Evolutionary conservation across 2,329 filamentous ascomycete genomes (phyloP).

Genomic region (Cercospora nicotianae): DNA sequence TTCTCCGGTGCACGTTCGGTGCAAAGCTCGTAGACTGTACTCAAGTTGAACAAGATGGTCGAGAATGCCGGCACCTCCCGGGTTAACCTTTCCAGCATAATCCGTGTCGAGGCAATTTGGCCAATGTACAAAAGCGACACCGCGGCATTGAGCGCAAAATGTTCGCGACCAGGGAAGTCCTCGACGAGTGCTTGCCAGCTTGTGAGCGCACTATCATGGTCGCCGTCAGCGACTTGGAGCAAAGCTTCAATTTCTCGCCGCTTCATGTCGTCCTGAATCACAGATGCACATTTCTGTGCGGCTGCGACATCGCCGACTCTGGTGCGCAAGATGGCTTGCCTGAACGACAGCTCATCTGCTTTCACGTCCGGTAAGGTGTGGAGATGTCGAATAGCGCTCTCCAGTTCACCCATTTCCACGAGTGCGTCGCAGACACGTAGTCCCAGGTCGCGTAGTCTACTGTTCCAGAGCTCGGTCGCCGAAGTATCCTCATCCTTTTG

Average conservation of each 20-base stretch:
- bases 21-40: conserved; percentile 88
- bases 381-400: conserved; percentile 75
- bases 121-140: conserved; percentile 83
- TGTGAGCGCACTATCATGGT: conserved; percentile 63
- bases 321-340: conserved; percentile 68
- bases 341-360: conserved; percentile 44
- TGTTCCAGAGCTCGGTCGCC: conserved; percentile 67
- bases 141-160: conserved; percentile 78
- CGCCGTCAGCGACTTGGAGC: conserved; percentile 74
- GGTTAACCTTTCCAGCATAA: conserved; percentile 66
- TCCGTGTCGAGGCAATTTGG: conserved; percentile 68
- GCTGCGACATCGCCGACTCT: conserved; percentile 71
- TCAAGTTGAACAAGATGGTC: conserved; percentile 82
- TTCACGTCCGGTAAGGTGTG: conserved; percentile 53
- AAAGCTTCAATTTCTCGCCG: conserved; percentile 63
- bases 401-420: conserved; percentile 83
- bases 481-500: conserved; percentile 55
- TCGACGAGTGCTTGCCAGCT: conserved; percentile 60
- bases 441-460: conserved; percentile 72
- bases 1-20: conserved; percentile 70
- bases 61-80: conserved; percentile 67
- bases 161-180: conserved; percentile 57
- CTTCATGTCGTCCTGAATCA: conserved; percentile 26
- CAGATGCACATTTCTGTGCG: conserved; percentile 22
- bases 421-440: conserved; percentile 64